phyloP scores from a whole-genome alignment of 495 filamentous ascomycete genomes.

The Umbilicaria muhlenbergii region DNA sequence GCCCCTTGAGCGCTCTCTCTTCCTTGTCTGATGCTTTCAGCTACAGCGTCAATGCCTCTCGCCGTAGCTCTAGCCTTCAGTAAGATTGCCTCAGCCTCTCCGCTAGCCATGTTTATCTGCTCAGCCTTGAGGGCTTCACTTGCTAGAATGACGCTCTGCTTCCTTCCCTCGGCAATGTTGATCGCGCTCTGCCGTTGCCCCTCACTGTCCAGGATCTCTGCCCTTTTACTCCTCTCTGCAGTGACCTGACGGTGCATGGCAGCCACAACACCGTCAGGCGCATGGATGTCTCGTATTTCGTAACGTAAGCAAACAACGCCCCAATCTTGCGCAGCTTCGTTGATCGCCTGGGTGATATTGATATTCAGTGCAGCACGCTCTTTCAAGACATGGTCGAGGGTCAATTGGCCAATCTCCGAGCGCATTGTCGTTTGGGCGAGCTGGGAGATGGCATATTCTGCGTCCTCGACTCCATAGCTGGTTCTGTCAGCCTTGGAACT shows the following conservation, averaged over 20 bases:
- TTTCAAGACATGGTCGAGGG: conserved; percentile 92
- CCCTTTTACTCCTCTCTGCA: conserved; percentile 88
- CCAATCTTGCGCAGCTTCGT: conserved; percentile 93
- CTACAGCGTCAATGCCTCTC: conserved; percentile 72
- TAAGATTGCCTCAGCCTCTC: conserved; percentile 87
- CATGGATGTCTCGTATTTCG: conserved; percentile 97
- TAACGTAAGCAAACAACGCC: conserved; percentile 91
- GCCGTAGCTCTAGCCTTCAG: conserved; percentile 79
- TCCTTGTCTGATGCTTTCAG: conserved; percentile 50
- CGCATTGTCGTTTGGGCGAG: conserved; percentile 98
- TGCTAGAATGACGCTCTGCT: conserved; percentile 88
- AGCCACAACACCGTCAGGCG: conserved; percentile 77
- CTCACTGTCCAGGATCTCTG: conserved; percentile 91
- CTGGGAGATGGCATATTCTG: conserved; percentile 96
- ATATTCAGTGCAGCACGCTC: conserved; percentile 89
- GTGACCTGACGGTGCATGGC: conserved; percentile 98
- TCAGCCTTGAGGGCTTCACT: conserved; percentile 84
- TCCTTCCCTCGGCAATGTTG: conserved; percentile 94
- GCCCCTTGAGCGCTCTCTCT: conserved; percentile 63
- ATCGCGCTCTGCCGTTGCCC: conserved; percentile 93
- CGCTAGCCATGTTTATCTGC: conserved; percentile 77
- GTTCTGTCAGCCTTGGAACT: not conserved
- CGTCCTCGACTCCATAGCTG: conserved; percentile 96
- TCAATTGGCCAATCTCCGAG: conserved; percentile 89
- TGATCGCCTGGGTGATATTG: conserved; percentile 96